Evolutionary conservation across 2,329 filamentous ascomycete genomes (phyloP), one percentile per base, ranked within the genome.

Genomic region (Biscogniauxia sp.): DNA sequence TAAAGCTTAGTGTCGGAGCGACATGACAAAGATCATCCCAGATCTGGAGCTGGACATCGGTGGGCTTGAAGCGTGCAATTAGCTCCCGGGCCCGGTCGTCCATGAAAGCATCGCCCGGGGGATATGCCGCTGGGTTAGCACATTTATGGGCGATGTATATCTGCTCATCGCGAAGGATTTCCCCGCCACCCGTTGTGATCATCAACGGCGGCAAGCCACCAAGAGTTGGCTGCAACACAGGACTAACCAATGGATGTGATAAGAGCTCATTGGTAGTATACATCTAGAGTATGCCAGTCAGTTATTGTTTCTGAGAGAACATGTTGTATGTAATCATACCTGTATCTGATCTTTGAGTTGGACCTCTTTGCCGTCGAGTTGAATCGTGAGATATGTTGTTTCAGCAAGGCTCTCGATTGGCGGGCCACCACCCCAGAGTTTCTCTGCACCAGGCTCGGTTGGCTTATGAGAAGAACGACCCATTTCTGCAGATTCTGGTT

Each of bases 21-120:
- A 96, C 93, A 72, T 98, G 94, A 70, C 95, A 98, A 2, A 98
- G 79, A 69, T 97, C 91, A 60, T 98, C 94, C 93, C 94, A 98
- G 1, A 98, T 89, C 73, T 98, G 95, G 1, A 99, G 82, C 72
- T 97, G 93, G 0, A 98, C 94, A 68, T 96, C 86, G 0, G 95
- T 99, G 0, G 93, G 91, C 60, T 87, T 86, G 74, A 92, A 96
- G 63, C 83, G 87, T 41, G 82, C 78, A 17, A 95, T 70, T 13
- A 81, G 75, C 3, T 83, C 81, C 20, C 82, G 82, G 26, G 88
- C 88, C 61, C 83, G 80, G 45, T 88, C 84, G 37, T 88, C 81
- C 62, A 95, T 78, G 51, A 86, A 81, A 0, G 80, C 80, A 45
- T 89, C 82, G 0, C 84, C 81, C 0, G 91, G 91, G 0, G 89